phyloP scores from a whole-genome alignment of 768 basidiomycete species.

The Podaxis sp. region DNA sequence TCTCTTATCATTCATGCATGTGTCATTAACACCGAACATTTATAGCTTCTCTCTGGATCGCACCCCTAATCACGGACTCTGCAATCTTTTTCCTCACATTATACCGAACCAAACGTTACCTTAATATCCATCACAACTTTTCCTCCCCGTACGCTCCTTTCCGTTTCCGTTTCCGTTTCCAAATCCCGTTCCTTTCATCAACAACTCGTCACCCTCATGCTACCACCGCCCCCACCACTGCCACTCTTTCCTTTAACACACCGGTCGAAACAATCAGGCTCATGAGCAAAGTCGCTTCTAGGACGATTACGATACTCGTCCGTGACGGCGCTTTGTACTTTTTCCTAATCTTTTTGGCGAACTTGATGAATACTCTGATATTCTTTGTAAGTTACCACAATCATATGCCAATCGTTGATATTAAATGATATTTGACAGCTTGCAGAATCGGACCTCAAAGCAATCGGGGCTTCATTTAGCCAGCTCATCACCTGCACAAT shows the following conservation, averaged over 20 bases:
- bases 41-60: conserved; percentile 27
- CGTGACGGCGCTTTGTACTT: conserved; percentile 30
- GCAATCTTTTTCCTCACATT: conserved; percentile 22
- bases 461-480: conserved; percentile 31
- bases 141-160: conserved; percentile 2
- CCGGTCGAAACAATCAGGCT: neutral
- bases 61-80: conserved; percentile 24
- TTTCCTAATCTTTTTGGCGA: conserved; percentile 26
- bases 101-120: conserved; percentile 18
- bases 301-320: conserved; percentile 25
- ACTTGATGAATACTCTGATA: conserved; percentile 26
- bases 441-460: conserved; percentile 26
- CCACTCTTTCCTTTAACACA: neutral
- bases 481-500: conserved; percentile 29
- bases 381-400: conserved; percentile 24
- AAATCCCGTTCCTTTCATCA: neutral
- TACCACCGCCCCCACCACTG: neutral
- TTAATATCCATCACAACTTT: neutral
- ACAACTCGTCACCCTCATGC: no score
- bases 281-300: conserved; percentile 14
- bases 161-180: neutral
- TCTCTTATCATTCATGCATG: neutral
- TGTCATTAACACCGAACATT: no score
- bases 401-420: neutral
- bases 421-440: conserved; percentile 18